These are phyloP conservation scores for Agaricus subrufescens DNA, from an alignment of 768 basidiomycete genomes.

Conservation along the genomic window DNA sequence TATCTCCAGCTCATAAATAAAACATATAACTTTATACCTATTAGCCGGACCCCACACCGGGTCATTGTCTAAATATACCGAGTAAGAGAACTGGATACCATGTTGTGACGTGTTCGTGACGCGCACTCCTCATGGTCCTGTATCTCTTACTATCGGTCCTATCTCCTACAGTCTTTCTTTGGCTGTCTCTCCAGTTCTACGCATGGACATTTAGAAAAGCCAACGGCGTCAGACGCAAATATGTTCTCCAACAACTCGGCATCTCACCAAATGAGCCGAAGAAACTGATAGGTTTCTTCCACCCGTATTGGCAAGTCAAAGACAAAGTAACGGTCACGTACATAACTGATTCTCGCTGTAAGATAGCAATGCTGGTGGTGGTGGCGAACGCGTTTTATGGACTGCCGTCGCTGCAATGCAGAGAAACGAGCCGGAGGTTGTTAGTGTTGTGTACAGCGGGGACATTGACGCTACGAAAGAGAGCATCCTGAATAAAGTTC, in stretches of 20 bases:
- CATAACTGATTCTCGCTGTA: constrained; percentile 34
- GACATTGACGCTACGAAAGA: constrained; percentile 78
- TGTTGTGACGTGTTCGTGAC: too few species aligned
- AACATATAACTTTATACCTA: too few species aligned
- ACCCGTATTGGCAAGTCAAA: constrained; percentile 84
- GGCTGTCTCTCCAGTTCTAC: constrained; percentile 15
- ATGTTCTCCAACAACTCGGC: constrained; percentile 21
- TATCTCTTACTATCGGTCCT: not conserved
- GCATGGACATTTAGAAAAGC: constrained; percentile 15
- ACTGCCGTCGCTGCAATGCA: constrained; percentile 80
- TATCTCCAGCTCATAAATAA: too few species aligned
- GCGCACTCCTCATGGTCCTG: too few species aligned
- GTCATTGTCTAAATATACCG: too few species aligned
- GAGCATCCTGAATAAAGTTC: constrained; percentile 74
- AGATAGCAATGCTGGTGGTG: constrained; percentile 87
- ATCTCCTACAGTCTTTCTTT: constrained; percentile 1
- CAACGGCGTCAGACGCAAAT: constrained; percentile 15
- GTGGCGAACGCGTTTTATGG: constrained; percentile 95
- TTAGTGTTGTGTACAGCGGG: constrained; percentile 86
- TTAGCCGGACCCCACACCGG: too few species aligned
- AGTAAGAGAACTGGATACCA: too few species aligned
- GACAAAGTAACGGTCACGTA: not conserved
- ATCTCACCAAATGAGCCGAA: constrained; percentile 17
- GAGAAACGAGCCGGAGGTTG: constrained; percentile 52
- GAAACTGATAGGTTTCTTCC: constrained; percentile 77